Base-by-base conservation (phyloP, 1,284 basidiomycete genomes). In the Pseudozyma sp. region DNA sequence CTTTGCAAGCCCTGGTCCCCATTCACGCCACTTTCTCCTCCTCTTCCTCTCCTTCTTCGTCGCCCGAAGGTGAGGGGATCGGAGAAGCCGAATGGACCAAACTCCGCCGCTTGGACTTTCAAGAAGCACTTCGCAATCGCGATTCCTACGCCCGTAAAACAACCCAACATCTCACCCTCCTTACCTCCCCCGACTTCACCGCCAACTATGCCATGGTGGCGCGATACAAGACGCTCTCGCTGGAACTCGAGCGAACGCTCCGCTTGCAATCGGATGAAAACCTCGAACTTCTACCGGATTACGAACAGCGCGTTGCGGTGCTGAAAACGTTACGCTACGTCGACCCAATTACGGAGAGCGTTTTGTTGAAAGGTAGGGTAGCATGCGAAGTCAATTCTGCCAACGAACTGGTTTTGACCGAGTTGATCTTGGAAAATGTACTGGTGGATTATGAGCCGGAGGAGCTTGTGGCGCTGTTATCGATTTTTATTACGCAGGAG, bases 371-470 rank as follows among this genome's bases (percentile, higher is more conserved):
- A 85, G 97, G 97, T 12, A 90, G 97, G 50, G 97, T 99, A 11
- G 97, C 97, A 19, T 99, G 97, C 87, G 97, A 99, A 88, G 97
- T 99, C 85, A 99, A 99, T 85, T 97, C 95, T 6, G 94, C 92
- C 4, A 95, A 95, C 78, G 83, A 84, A 68, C 67, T 99, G 31
- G 90, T 99, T 42, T 88, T 99, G 47, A 99, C 97, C 0, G 97
- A 99, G 83, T 89, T 99, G 39, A 97, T 99, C 61, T 89, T 99
- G 55, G 97, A 99, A 83, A 99, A 99, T 83, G 92, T 92, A 5
- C 88, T 99, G 16, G 93, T 93, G 4, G 88, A 88, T 18, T 98
- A 94, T 85, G 93, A 94, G 53, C 93, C 97, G 0, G 94, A 95
- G 85, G 96, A 99, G 86, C 93, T 95, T 45, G 96, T 97, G n/a